Evolutionary conservation across 2,329 filamentous ascomycete species (phyloP).

Genomic region (Exophiala spinifera): DNA sequence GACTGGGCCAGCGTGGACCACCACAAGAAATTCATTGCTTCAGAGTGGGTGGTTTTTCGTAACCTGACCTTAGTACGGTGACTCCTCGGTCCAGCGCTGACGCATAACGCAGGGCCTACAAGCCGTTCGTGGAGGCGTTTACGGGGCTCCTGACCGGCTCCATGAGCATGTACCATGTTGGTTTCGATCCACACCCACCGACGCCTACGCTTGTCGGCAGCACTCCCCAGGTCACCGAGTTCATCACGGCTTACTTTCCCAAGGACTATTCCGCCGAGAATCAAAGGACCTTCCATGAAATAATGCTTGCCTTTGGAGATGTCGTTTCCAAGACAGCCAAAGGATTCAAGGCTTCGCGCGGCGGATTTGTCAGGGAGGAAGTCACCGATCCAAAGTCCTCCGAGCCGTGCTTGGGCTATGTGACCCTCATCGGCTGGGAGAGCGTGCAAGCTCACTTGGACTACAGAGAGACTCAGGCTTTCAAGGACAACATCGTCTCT

Average conservation of each 20-base stretch:
- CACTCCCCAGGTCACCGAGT: slow-evolving; percentile 25
- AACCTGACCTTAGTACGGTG: too few species aligned
- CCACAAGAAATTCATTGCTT: slow-evolving; percentile 30
- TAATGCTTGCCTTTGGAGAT: slow-evolving; percentile 19
- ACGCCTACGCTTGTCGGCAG: slow-evolving; percentile 20
- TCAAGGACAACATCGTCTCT: slow-evolving; percentile 35
- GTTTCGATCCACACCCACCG: slow-evolving; percentile 29
- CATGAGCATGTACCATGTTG: slow-evolving; percentile 24
- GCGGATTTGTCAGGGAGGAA: slow-evolving; percentile 32
- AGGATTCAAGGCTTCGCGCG: slow-evolving; percentile 23
- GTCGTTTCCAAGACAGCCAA: slow-evolving; percentile 15
- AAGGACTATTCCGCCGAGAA: slow-evolving; percentile 24
- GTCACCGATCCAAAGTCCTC: slow-evolving; percentile 32
- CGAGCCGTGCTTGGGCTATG: slow-evolving; percentile 30
- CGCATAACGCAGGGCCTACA: slow-evolving; percentile 5
- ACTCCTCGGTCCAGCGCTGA: too few species aligned
- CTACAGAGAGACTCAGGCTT: slow-evolving; percentile 37
- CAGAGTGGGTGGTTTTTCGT: slow-evolving; percentile 25
- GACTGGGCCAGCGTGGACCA: slow-evolving; percentile 31
- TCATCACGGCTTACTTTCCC: slow-evolving; percentile 27
- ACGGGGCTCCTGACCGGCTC: background rate
- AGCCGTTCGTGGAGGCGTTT: slow-evolving; percentile 10
- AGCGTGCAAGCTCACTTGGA: slow-evolving; percentile 39
- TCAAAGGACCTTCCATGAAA: slow-evolving; percentile 19
- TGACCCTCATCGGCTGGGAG: slow-evolving; percentile 39